Evolutionary conservation across 164 flowering plant species (phyloP), one percentile per base, ranked within the genome.

Genomic region (Protea cynaroides): DNA sequence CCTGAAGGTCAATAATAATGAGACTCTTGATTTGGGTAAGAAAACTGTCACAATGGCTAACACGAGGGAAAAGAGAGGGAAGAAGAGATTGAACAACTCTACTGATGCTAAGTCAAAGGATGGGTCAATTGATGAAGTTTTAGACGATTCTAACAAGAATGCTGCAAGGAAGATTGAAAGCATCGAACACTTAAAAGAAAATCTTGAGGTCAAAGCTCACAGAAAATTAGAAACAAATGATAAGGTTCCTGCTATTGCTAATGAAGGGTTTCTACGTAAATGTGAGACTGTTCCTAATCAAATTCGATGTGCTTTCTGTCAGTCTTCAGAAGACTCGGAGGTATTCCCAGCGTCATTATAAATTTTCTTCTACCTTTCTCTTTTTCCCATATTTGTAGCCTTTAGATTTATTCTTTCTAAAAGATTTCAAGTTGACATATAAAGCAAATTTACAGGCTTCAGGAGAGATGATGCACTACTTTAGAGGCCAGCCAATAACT

Each of bases 381-480:
- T 40, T 1, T 40, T 40, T 40, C 10, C 10, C 14, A 43, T 13
- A 14, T 15, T 9, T 58, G 5, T 50, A 49, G 17, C 62, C 13
- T 40, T 40, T 9, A 12, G 46, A 40, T 40, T 47, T 13, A 23
- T 23, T 17, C 61, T 52, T 23, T 14, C 10, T 61, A 25, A 23
- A 66, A 22, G 34, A 22, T 14, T 68, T 3, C 24, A 2, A n/a
- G 38, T 36, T 64, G 43, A 53, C 54, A 59, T 63, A 22, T 15
- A 67, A 67, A 22, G 12, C 36, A 14, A 64, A 59, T 64, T 66
- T 66, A 59, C 76, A 94, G 99, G 87, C 73, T 69, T 74, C 91
- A n/a, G 99, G 97, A 50, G 78, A 73, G 75, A 88, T 91, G 84
- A 64, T 86, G 57, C 90, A 86, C 74, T 92, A 88, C 72, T 69